Percentiles rank a stretch among this genome's conserved stretches.
These are phyloP conservation scores for Mycena venus DNA, from an alignment of 768 basidiomycete genomes.

Conservation along the genomic window DNA sequence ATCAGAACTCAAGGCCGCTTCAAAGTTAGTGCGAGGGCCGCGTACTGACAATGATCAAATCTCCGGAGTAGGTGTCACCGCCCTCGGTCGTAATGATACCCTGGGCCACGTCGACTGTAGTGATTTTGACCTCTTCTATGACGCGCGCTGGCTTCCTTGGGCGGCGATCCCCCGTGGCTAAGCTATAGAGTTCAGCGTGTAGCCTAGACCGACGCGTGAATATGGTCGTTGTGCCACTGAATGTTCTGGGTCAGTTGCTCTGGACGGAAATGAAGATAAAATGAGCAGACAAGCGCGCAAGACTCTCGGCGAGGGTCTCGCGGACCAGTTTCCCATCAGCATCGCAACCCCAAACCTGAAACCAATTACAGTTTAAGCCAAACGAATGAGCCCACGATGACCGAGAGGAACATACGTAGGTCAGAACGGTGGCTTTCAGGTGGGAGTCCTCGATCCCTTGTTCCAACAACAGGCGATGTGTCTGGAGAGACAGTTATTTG, in stretches of 20 bases:
- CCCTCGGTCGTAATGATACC: conserved; percentile 24
- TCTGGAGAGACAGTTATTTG: background rate
- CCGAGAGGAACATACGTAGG: conserved; percentile 17
- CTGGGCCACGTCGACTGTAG: conserved; percentile 7
- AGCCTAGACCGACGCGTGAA: conserved; percentile 31
- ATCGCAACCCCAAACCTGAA: conserved; percentile 21
- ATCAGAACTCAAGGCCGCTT: background rate
- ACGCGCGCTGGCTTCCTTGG: conserved; percentile 30
- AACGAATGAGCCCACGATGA: background rate
- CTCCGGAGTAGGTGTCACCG: conserved; percentile 20
- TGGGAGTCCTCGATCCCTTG: conserved; percentile 26
- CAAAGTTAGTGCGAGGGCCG: background rate
- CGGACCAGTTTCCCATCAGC: conserved; percentile 6
- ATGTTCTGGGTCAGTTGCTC: background rate
- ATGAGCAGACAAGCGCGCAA: conserved; percentile 17
- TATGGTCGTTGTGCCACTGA: conserved; percentile 23
- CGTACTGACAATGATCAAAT: conserved; percentile 31
- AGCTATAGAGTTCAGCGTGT: conserved; percentile 20
- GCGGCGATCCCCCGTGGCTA: conserved; percentile 12
- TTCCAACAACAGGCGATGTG: conserved; percentile 23
- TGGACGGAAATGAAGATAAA: background rate
- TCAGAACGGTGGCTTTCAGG: conserved; percentile 21
- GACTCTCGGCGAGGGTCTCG: conserved; percentile 10
- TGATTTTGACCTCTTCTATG: conserved; percentile 29
- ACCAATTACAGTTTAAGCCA: background rate